These are phyloP conservation scores for Aspergillus melleus DNA, from an alignment of 2,329 filamentous ascomycete genomes.

Conservation along the genomic window DNA sequence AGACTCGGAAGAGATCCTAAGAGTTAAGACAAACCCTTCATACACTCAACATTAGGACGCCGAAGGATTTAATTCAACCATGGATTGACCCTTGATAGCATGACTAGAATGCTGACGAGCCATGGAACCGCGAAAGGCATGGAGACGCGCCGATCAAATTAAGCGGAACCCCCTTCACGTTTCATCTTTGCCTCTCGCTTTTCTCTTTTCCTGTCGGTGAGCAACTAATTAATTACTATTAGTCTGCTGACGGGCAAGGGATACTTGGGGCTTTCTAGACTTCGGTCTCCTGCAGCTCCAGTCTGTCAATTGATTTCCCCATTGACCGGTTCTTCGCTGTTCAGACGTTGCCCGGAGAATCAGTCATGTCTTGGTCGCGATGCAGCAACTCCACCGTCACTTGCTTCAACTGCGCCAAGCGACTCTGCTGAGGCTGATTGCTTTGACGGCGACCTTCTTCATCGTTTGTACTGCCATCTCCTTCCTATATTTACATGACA, in stretches of 20 bases:
- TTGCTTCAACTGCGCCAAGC: constrained; percentile 12
- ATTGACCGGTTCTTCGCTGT: too few relatives aligned
- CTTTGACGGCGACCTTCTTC: constrained; percentile 6
- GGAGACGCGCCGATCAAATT: neutral
- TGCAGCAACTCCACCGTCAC: constrained; percentile 14
- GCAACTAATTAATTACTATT: neutral
- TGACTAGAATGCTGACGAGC: neutral
- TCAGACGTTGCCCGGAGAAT: neutral
- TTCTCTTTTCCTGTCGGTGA: neutral
- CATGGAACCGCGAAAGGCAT: neutral
- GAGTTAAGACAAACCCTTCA: too few relatives aligned
- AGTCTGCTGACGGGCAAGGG: too few relatives aligned
- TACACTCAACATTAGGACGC: too few relatives aligned
- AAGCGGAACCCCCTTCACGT: neutral
- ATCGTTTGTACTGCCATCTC: constrained; percentile 9
- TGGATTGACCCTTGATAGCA: neutral
- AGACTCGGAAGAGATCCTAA: too few relatives aligned
- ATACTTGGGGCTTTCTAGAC: too few relatives aligned
- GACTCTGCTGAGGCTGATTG: constrained; percentile 8
- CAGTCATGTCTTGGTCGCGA: constrained; percentile 14
- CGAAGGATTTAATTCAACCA: neutral
- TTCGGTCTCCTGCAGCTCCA: too few relatives aligned
- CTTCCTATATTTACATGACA: constrained; percentile 7
- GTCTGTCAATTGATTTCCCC: too few relatives aligned
- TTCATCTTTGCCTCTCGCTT: neutral